phyloP scores from a whole-genome alignment of 768 basidiomycete species.

The Tylopilus felleus region DNA sequence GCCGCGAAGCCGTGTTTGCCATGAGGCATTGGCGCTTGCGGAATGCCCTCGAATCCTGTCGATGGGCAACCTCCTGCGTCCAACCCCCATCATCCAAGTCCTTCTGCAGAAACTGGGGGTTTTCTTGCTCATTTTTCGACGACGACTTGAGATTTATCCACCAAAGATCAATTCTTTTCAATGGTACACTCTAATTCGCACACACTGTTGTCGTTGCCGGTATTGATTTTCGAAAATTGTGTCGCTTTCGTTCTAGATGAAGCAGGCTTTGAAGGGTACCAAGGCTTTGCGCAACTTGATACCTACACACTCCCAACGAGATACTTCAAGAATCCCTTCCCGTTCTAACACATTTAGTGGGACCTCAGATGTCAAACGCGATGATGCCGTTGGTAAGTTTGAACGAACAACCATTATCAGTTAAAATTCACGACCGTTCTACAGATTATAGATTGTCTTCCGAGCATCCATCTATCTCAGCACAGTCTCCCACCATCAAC shows the following conservation, averaged over 20 bases:
- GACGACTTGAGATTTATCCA: constrained; percentile 7
- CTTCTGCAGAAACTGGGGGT: constrained; percentile 4
- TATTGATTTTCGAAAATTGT: constrained; percentile 1
- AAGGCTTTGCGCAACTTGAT: not conserved
- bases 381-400: constrained; percentile 7
- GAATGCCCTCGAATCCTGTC: constrained; percentile 2
- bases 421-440: constrained; percentile 6
- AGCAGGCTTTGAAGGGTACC: not conserved
- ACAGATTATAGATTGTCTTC: not conserved
- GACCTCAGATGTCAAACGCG: not conserved
- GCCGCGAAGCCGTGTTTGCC: constrained; percentile 16
- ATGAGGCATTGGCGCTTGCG: constrained; percentile 19
- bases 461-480: not conserved
- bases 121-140: not conserved
- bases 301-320: not conserved
- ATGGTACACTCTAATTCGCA: constrained; percentile 11
- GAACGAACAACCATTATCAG: not conserved
- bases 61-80: not conserved
- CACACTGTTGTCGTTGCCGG: not conserved
- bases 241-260: constrained; percentile 6
- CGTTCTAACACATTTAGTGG: not conserved
- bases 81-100: constrained; percentile 6
- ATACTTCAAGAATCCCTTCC: not conserved
- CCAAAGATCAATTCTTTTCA: not conserved
- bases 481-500: constrained; percentile 22